Conservation (phyloP, 1,284 basidiomycete species). For the Sporisorium reilianum region DNA sequence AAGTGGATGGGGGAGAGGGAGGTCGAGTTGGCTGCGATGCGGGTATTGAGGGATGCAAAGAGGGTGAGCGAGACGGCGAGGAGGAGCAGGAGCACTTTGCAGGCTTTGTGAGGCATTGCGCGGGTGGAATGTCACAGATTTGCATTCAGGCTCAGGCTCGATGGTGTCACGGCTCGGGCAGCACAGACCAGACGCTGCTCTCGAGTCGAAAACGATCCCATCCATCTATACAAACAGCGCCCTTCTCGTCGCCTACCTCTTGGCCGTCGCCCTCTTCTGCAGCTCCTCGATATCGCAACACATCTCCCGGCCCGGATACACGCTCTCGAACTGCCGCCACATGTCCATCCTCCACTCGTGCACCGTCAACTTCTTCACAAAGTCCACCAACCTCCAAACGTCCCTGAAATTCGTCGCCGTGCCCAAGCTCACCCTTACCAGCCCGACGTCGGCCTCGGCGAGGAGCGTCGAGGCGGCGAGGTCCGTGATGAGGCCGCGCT, state of each 20-base stretch:
- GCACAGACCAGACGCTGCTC: too few species aligned
- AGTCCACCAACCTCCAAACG: slow-evolving; percentile 19
- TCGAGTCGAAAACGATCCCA: neutral
- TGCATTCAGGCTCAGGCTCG: too few species aligned
- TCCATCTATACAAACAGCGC: neutral
- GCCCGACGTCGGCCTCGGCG: slow-evolving; percentile 28
- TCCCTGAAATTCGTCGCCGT: slow-evolving; percentile 26
- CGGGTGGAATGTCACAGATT: too few species aligned
- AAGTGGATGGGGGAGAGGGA: slow-evolving; percentile 20
- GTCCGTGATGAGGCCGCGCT: slow-evolving; percentile 27
- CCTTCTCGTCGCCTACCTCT: slow-evolving; percentile 3
- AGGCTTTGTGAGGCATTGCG: slow-evolving; percentile 1
- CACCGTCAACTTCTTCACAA: slow-evolving; percentile 10
- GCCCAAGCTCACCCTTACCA: slow-evolving; percentile 26
- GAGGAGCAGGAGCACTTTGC: slow-evolving; percentile 14
- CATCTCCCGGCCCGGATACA: neutral
- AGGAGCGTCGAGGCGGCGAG: slow-evolving; percentile 10
- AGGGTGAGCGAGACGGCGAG: slow-evolving; percentile 17
- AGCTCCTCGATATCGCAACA: slow-evolving; percentile 21
- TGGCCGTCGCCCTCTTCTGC: slow-evolving; percentile 11
- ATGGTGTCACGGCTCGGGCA: too few species aligned
- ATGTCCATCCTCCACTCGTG: neutral
- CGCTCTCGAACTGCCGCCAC: slow-evolving; percentile 12
- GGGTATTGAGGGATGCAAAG: slow-evolving; percentile 41
- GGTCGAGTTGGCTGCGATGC: slow-evolving; percentile 14